Evolutionary conservation across 306 rosid species (phyloP).

Genomic region (Sicyos baderoa): DNA sequence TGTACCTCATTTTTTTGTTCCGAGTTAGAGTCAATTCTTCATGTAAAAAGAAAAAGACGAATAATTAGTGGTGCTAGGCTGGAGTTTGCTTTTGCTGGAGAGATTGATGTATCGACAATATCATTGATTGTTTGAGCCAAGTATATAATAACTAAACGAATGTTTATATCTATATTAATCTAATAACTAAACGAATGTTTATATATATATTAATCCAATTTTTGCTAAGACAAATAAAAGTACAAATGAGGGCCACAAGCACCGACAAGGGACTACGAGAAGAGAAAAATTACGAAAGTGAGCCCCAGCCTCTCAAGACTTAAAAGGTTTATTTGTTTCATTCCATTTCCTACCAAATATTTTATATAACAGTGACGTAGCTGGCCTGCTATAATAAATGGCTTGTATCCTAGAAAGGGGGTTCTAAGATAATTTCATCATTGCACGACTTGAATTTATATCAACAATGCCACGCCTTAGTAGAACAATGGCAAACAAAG

Average conservation of each 20-base stretch:
- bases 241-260: not conserved
- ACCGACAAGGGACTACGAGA: not conserved
- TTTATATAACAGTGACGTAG: not conserved
- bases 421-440: not conserved
- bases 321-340: constrained; percentile 2
- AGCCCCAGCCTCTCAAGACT: not conserved
- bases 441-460: constrained; percentile 11
- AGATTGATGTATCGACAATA: not conserved
- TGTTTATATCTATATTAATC: not conserved
- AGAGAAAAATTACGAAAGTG: not conserved
- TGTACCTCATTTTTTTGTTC: not conserved
- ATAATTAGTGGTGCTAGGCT: not conserved
- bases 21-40: not conserved
- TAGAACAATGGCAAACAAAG: constrained; percentile 7
- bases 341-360: constrained; percentile 8
- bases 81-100: constrained; percentile 9
- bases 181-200: too few species aligned
- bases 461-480: not conserved
- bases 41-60: not conserved
- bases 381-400: not conserved
- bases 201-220: not conserved
- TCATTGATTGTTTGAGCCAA: not conserved
- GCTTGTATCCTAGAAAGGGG: not conserved
- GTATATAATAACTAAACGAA: not conserved
- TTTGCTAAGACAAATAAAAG: not conserved